Conservation (phyloP, 129 eudicot species). For the Calendula officinalis region DNA sequence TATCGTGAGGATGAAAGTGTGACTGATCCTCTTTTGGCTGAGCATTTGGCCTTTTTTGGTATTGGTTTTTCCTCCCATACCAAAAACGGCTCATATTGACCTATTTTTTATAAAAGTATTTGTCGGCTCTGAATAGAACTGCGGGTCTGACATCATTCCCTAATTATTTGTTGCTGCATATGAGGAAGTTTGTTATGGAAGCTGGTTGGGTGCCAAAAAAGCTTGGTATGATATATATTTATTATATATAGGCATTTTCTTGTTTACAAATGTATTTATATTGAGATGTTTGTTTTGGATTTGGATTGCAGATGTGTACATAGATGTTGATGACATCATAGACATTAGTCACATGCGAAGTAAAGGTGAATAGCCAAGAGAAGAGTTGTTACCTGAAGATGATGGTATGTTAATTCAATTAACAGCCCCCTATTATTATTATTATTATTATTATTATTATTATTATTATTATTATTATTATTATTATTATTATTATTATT, state of each 20-base stretch:
- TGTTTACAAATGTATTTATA: not conserved
- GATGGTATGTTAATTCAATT: constrained; percentile 38
- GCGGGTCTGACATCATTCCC: constrained; percentile 93
- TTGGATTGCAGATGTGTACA: constrained; percentile 62
- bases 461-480: no score
- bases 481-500: no score
- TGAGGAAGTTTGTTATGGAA: constrained; percentile 98
- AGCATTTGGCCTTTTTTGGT: constrained; percentile 87
- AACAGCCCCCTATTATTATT: not conserved
- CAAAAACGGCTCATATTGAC: no score
- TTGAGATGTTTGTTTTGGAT: constrained; percentile 16
- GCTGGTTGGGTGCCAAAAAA: constrained; percentile 98
- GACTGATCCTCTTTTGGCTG: constrained; percentile 71
- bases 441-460: no score
- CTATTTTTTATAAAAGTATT: no score
- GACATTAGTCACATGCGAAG: constrained; percentile 92
- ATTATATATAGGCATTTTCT: not conserved
- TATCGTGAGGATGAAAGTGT: constrained; percentile 98
- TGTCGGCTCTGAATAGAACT: constrained; percentile 42
- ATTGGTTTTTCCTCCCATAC: constrained; percentile 71
- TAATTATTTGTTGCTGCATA: constrained; percentile 91
- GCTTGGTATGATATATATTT: constrained; percentile 56
- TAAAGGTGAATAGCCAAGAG: constrained; percentile 87
- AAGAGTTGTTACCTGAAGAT: constrained; percentile 79
- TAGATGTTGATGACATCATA: constrained; percentile 83